A percentile compares a stretch with the other conserved stretches of the same genome.
phyloP scores from a whole-genome alignment of 1,284 basidiomycete species.

The Cryptococcus hybrid region DNA sequence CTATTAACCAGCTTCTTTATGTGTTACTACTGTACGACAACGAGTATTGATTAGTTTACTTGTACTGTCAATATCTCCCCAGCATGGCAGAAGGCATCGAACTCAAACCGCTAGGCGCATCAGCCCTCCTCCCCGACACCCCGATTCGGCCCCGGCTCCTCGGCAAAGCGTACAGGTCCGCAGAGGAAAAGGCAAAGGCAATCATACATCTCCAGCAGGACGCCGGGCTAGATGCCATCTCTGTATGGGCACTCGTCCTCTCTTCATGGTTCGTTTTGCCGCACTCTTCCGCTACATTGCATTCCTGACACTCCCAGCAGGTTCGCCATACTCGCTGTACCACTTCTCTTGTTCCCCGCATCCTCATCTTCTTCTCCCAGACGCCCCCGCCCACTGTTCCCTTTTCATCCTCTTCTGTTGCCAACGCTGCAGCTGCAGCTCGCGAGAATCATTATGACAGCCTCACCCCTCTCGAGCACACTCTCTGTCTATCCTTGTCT shows the following conservation, averaged over 20 bases:
- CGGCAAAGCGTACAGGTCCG: constrained; percentile 29
- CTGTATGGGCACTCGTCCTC: constrained; percentile 31
- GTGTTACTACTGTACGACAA: too few relatives aligned
- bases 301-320: constrained; percentile 17
- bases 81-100: constrained; percentile 31
- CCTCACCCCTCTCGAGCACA: constrained; percentile 42
- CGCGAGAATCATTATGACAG: constrained; percentile 40
- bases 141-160: constrained; percentile 15
- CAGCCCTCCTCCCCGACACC: constrained; percentile 26
- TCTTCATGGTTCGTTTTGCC: constrained; percentile 44
- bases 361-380: constrained; percentile 48
- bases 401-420: constrained; percentile 3
- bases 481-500: constrained; percentile 35
- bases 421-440: constrained; percentile 12
- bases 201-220: constrained; percentile 35
- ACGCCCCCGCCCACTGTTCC: constrained; percentile 15
- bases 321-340: constrained; percentile 39
- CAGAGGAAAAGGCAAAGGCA: constrained; percentile 44
- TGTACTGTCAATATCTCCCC: neutral
- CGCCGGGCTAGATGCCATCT: constrained; percentile 34
- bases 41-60: too few relatives aligned
- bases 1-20: constrained; percentile 3
- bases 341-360: constrained; percentile 46
- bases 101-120: constrained; percentile 25
- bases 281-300: too few relatives aligned